Conservation (phyloP, 2,329 filamentous ascomycete genomes). For the Colletotrichum lentis region DNA sequence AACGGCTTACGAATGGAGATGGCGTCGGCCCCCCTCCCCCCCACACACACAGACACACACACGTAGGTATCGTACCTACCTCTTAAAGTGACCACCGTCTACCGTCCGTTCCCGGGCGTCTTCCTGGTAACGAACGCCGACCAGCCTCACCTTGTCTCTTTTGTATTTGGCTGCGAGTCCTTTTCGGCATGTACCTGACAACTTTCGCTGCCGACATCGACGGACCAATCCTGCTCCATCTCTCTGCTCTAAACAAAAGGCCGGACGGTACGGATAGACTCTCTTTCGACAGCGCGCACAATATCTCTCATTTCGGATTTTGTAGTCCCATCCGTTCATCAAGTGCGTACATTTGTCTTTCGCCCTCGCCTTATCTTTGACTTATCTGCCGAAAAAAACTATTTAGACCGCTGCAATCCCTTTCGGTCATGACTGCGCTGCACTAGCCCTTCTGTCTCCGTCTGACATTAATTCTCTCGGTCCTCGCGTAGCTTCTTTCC, state of each 20-base stretch:
- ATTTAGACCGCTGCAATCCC: conserved; percentile 6
- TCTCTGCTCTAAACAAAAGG: conserved; percentile 8
- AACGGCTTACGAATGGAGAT: conserved; percentile 33
- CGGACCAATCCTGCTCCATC: conserved; percentile 21
- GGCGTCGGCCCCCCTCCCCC: conserved; percentile 1
- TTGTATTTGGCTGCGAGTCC: too few species aligned
- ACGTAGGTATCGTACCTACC: background rate
- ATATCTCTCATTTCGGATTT: background rate
- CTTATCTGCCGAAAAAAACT: conserved; percentile 30
- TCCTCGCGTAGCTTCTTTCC: background rate
- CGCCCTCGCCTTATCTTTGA: conserved; percentile 23
- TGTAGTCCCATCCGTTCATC: background rate
- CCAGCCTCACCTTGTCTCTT: too few species aligned
- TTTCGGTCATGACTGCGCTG: background rate
- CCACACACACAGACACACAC: background rate
- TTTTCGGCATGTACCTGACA: too few species aligned
- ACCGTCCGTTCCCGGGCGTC: too few species aligned
- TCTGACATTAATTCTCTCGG: background rate
- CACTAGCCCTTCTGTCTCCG: background rate
- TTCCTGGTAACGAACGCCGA: too few species aligned
- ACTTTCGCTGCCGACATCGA: too few species aligned
- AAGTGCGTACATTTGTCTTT: background rate
- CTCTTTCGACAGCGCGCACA: conserved; percentile 22
- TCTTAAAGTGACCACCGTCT: too few species aligned
- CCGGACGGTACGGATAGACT: conserved; percentile 17